Evolutionary conservation across 2,329 filamentous ascomycete genomes (phyloP), one percentile per base, ranked within the genome.

Genomic region (Emericellopsis atlantica): DNA sequence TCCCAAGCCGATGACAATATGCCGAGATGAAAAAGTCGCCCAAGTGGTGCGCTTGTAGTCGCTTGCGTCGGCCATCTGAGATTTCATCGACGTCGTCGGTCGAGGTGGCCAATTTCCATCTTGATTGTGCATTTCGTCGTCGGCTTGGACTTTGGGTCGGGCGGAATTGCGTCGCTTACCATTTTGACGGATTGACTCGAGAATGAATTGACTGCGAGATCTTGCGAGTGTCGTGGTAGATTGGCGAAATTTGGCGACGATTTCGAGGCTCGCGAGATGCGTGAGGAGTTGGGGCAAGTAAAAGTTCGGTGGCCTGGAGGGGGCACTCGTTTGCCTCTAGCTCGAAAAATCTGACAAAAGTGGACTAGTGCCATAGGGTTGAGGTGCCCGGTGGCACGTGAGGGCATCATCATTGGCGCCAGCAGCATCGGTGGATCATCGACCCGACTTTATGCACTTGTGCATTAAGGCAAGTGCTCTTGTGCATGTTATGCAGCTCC

Each of bases 101-200:
- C 36, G 15, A n/a, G 12, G 23, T 37, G 16, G 14, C 26, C n/a
- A 10, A 10, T 14, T 18, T 21, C 12, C 9, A 38, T 38, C 18
- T 38, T 22, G 12, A 29, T 29, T 6, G 36, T 24, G 14, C 11
- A 22, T 7, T 38, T 38, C 22, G 21, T 38, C 24, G 18, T 36
- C 34, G 34, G 16, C 22, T 11, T 14, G 16, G 22, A 18, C 3
- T 36, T 22, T 6, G 35, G 18, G 39, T 40, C 33, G 4, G 14
- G 33, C 33, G 33, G 12, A 12, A 7, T 43, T 43, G 50, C 46
- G 53, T 56, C 56, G 59, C 76, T 78, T 74, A 82, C 78, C 78
- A 82, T 82, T 64, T 79, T 81, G 76, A 70, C 69, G 73, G 65
- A 72, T 70, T 69, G 59, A 61, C 55, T 62, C 56, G 56, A 55